phyloP scores from a whole-genome alignment of 257 asterid genomes.

The Jasminum sambac region DNA sequence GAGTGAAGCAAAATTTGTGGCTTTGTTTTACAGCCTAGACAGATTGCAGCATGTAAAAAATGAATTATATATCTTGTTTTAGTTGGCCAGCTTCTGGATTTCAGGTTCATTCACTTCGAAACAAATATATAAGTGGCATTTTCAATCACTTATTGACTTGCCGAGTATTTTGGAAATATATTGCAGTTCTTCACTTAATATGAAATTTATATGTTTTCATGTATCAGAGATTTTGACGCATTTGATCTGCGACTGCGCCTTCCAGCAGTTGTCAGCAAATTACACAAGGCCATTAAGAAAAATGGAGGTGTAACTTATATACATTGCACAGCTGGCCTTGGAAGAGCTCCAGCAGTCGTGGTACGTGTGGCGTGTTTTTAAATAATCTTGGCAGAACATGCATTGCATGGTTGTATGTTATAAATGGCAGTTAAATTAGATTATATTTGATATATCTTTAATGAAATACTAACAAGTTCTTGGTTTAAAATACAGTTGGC shows the following conservation, averaged over 20 bases:
- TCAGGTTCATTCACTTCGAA: not conserved
- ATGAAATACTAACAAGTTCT: constrained; percentile 5
- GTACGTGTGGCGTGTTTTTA: constrained; percentile 42
- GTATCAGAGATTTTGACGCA: constrained; percentile 89
- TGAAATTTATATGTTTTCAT: constrained; percentile 5
- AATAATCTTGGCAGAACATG: not conserved
- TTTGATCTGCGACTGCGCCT: constrained; percentile 85
- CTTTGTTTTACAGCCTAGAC: not conserved
- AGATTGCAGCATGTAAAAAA: not conserved
- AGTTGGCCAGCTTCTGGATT: not conserved
- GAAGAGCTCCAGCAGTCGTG: constrained; percentile 94
- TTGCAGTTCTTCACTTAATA: not conserved
- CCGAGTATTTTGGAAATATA: constrained; percentile 2
- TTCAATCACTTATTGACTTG: constrained; percentile 1
- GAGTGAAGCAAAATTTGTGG: not conserved
- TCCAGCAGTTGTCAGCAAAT: constrained; percentile 84
- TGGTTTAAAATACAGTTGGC: constrained; percentile 64
- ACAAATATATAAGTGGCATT: not conserved
- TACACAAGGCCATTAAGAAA: constrained; percentile 59
- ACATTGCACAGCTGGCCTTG: constrained; percentile 99
- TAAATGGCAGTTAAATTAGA: constrained; percentile 7
- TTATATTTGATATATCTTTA: constrained; percentile 8
- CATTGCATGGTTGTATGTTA: not conserved
- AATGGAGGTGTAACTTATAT: constrained; percentile 90
- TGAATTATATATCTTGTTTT: not conserved